Base-by-base conservation (phyloP, 2,329 filamentous ascomycete species). In the Pseudogymnoascus sp. region DNA sequence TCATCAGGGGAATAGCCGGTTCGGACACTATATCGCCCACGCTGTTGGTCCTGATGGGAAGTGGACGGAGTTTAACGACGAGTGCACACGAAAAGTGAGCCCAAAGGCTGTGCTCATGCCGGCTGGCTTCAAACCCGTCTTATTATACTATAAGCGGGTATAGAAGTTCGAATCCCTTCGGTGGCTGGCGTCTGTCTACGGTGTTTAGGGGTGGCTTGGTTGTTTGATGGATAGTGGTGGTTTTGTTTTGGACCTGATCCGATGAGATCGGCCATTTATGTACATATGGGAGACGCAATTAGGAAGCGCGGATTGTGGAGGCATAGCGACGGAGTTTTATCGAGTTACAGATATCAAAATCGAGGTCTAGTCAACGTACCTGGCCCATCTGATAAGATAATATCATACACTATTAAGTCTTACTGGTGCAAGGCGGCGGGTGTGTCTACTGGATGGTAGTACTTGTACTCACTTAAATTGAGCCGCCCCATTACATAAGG, bases 31-130 rank as follows among this genome's bases (percentile, higher is more conserved):
- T 59, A 64, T 67, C 38, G 62, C 62, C 56, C 61, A 65, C 50
- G 64, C 67, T 12, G 65, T 50, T 40, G 63, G 62, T 11, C 63
- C 64, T 4, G 61, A 64, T 40, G 65, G 61, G 2, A 31, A 23
- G 4, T 71, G 69, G 69, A 23, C 42, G 18, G 61, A 64, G 36
- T 62, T 70, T 28, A 61, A 70, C 31, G 68, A 71, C 59, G 25
- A 40, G 14, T 60, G 36, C 5, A 40, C 34, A 5, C 34, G 59
- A 11, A 60, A 42, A 42, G 38, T 42, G 36, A 42, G 38, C 12
- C 21, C 38, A 4, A 38, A 60, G 59, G 59, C 21, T 6, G 59
- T 42, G 5, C 38, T 60, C 12, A 60, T 38, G 59, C 34, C 36
- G 25, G n/a, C 36, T 18, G 38, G 36, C n/a, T 60, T 60, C 12